A percentile compares a stretch with the other conserved stretches of the same genome.
Evolutionary conservation across 2,329 filamentous ascomycete species (phyloP).

Genomic region (Epicoccum nigrum): DNA sequence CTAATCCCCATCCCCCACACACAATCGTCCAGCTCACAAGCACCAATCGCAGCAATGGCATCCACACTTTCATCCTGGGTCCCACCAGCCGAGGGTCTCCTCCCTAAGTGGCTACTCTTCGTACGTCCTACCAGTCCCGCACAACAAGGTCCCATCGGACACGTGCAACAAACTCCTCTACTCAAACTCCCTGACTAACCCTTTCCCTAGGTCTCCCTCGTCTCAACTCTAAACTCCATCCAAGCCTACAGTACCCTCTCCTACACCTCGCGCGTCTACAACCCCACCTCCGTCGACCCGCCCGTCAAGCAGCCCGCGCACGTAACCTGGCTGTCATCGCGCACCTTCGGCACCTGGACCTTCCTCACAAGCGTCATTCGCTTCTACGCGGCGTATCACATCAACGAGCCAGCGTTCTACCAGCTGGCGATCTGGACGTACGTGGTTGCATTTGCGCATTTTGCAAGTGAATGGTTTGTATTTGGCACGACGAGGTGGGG

Average conservation of each 20-base stretch:
- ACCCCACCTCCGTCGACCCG: slow-evolving; percentile 59
- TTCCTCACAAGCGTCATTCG: slow-evolving; percentile 77
- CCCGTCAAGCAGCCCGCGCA: slow-evolving; percentile 49
- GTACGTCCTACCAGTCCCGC: slow-evolving; percentile 52
- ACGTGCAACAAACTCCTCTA: slow-evolving; percentile 8
- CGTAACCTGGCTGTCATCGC: slow-evolving; percentile 76
- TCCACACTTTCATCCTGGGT: slow-evolving; percentile 30
- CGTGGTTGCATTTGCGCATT: slow-evolving; percentile 67
- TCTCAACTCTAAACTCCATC: slow-evolving; percentile 82
- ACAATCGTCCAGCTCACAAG: neutral
- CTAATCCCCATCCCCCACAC: neutral
- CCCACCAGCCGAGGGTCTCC: slow-evolving; percentile 56
- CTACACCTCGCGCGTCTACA: slow-evolving; percentile 88
- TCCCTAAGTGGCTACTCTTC: slow-evolving; percentile 70
- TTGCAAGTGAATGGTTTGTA: slow-evolving; percentile 75
- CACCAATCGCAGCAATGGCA: slow-evolving; percentile 8
- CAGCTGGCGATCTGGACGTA: slow-evolving; percentile 84
- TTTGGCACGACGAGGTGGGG: slow-evolving; percentile 76
- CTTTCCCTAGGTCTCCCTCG: slow-evolving; percentile 71
- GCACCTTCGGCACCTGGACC: slow-evolving; percentile 89
- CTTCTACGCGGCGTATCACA: slow-evolving; percentile 83
- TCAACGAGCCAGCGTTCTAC: slow-evolving; percentile 74
- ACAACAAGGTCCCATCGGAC: too few relatives aligned
- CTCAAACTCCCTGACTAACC: neutral
- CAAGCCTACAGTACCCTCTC: slow-evolving; percentile 81